Percentiles rank a stretch among this genome's conserved stretches.
Evolutionary conservation across 441 rosid genomes (phyloP).

Genomic region (Gossypium trilobum): DNA sequence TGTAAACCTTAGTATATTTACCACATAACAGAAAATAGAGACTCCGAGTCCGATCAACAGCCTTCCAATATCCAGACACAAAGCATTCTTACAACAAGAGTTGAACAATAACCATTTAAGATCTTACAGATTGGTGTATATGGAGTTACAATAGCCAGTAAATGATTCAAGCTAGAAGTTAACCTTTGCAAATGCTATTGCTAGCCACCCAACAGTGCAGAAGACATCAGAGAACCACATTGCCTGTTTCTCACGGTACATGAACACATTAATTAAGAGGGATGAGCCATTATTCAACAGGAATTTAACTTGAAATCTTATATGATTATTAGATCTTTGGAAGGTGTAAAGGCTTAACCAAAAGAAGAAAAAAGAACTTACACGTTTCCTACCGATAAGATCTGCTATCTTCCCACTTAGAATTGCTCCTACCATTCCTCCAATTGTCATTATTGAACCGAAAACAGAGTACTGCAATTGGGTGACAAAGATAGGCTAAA

Average conservation of each 20-base stretch:
- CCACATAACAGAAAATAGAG: constrained; percentile 46
- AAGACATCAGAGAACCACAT: constrained; percentile 52
- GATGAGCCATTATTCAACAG: background rate
- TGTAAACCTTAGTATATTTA: constrained; percentile 17
- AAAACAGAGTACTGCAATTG: constrained; percentile 60
- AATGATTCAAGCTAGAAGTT: background rate
- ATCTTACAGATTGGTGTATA: background rate
- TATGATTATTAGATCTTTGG: background rate
- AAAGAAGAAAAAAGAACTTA: constrained; percentile 20
- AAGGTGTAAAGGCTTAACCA: background rate
- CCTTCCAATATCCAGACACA: constrained; percentile 55
- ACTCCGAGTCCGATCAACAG: constrained; percentile 40
- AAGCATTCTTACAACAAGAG: constrained; percentile 24
- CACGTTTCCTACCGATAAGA: constrained; percentile 55
- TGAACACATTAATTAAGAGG: background rate
- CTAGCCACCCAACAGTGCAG: constrained; percentile 49
- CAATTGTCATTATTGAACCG: constrained; percentile 58
- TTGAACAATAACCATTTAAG: background rate
- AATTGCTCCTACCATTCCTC: constrained; percentile 64
- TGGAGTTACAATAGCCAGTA: background rate
- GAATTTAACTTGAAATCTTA: background rate
- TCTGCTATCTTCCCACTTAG: constrained; percentile 53
- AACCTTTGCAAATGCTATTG: constrained; percentile 49
- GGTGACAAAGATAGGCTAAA: background rate
- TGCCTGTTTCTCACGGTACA: constrained; percentile 29